phyloP scores from a whole-genome alignment of 2,329 filamentous ascomycete genomes.

The Ophidiomyces ophidiicola region DNA sequence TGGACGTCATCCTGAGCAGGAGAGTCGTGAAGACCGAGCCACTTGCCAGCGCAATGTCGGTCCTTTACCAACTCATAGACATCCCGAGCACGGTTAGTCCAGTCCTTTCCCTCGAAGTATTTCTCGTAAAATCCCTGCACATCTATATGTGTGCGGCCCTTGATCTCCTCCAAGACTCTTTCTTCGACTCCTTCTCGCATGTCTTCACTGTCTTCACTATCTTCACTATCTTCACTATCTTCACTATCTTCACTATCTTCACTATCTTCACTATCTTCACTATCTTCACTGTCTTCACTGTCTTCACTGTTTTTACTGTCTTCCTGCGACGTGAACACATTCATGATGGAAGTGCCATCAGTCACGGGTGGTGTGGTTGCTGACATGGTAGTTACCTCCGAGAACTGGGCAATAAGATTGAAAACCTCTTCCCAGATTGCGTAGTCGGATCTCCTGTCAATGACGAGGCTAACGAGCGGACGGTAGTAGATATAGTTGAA shows the following conservation, averaged over 20 bases:
- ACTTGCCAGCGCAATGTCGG: conserved; percentile 2
- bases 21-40: conserved; percentile 12
- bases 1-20: conserved; percentile 8
- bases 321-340: conserved; percentile 13
- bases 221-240: too few species aligned
- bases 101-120: conserved; percentile 18
- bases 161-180: conserved; percentile 17
- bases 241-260: too few species aligned
- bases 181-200: conserved; percentile 14
- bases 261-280: too few species aligned
- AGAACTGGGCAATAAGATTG: conserved; percentile 11
- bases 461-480: conserved; percentile 10
- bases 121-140: conserved; percentile 18
- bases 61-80: conserved; percentile 8
- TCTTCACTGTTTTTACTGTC: conserved; percentile 17
- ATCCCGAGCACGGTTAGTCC: conserved; percentile 11
- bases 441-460: conserved; percentile 12
- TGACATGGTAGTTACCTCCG: conserved; percentile 7
- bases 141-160: conserved; percentile 13
- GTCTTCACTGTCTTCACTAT: too few species aligned
- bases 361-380: conserved; percentile 5
- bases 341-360: conserved; percentile 11
- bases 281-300: too few species aligned
- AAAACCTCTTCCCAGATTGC: conserved; percentile 14
- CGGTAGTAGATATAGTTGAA: conserved; percentile 12